Conservation (phyloP, 495 filamentous ascomycete genomes). For the Annulohypoxylon bovei region DNA sequence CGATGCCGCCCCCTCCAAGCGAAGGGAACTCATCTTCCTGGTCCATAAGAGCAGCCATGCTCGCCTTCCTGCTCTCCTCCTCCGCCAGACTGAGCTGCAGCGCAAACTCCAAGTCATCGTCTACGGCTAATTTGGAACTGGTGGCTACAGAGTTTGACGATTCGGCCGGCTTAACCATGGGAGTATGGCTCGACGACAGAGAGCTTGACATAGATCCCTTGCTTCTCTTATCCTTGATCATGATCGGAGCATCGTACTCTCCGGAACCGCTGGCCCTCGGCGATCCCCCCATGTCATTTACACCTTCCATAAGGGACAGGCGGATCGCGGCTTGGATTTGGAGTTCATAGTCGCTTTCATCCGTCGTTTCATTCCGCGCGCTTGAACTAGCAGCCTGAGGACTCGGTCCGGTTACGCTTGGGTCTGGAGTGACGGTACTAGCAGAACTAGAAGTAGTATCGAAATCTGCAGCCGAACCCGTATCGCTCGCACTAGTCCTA, state of each 20-base stretch:
- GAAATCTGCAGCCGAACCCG: slow-evolving; percentile 58
- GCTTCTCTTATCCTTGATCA: slow-evolving; percentile 55
- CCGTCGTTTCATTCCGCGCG: slow-evolving; percentile 59
- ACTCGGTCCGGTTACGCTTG: slow-evolving; percentile 56
- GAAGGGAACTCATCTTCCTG: slow-evolving; percentile 68
- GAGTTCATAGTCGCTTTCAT: slow-evolving; percentile 70
- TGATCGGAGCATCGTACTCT: slow-evolving; percentile 63
- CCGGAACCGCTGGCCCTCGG: slow-evolving; percentile 46
- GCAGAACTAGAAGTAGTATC: slow-evolving; percentile 60
- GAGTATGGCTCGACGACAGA: slow-evolving; percentile 51
- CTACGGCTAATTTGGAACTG: slow-evolving; percentile 36
- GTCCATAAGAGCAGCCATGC: slow-evolving; percentile 29
- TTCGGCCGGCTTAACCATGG: slow-evolving; percentile 36
- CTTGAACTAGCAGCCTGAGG: slow-evolving; percentile 47
- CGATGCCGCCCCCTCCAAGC: slow-evolving; percentile 53
- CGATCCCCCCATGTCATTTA: slow-evolving; percentile 48
- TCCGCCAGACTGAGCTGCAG: slow-evolving; percentile 86
- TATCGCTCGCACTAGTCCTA: slow-evolving; percentile 60
- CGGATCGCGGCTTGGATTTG: slow-evolving; percentile 86
- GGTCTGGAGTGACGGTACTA: slow-evolving; percentile 64
- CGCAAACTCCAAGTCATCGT: slow-evolving; percentile 85
- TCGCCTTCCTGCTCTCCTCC: slow-evolving; percentile 64
- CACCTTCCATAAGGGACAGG: slow-evolving; percentile 72
- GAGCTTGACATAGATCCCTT: slow-evolving; percentile 50
- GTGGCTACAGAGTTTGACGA: slow-evolving; percentile 32